phyloP scores from a whole-genome alignment of 306 rosid species.

The Begonia loranthoides region DNA sequence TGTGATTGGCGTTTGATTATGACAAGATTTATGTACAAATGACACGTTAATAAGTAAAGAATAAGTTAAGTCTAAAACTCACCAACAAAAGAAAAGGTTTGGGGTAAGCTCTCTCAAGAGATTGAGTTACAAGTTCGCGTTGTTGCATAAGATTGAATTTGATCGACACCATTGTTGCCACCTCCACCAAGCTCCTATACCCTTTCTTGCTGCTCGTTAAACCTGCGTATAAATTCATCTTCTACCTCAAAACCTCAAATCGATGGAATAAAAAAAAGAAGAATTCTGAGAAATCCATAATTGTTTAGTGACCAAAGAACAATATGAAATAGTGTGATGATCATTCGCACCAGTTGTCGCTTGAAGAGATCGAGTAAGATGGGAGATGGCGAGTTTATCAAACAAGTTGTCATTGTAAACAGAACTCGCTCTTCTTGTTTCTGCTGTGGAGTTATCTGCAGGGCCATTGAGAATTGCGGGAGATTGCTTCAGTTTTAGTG shows the following conservation, averaged over 20 bases:
- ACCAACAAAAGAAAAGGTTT: constrained; percentile 44
- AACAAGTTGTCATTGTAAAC: constrained; percentile 42
- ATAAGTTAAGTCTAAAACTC: constrained; percentile 9
- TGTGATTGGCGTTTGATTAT: too few relatives aligned
- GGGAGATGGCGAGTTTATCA: constrained; percentile 51
- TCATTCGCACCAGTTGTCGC: constrained; percentile 47
- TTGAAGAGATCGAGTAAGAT: constrained; percentile 61
- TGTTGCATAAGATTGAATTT: constrained; percentile 40
- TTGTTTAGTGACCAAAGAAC: too few relatives aligned
- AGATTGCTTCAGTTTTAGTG: constrained; percentile 11
- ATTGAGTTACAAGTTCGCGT: constrained; percentile 31
- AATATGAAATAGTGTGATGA: too few relatives aligned
- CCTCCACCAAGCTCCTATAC: constrained; percentile 62
- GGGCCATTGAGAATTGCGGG: constrained; percentile 37
- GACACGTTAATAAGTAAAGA: too few relatives aligned
- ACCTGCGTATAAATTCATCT: constrained; percentile 23
- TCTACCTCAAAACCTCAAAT: too few relatives aligned
- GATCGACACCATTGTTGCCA: constrained; percentile 34
- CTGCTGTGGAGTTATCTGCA: constrained; percentile 15
- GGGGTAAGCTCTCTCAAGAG: constrained; percentile 60
- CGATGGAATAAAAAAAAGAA: too few relatives aligned
- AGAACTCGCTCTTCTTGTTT: constrained; percentile 8
- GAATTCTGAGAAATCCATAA: too few relatives aligned
- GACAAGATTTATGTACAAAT: too few relatives aligned
- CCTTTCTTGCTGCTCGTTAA: constrained; percentile 52